Conservation (phyloP, 306 rosid species). For the Erythrophleum fordii region DNA sequence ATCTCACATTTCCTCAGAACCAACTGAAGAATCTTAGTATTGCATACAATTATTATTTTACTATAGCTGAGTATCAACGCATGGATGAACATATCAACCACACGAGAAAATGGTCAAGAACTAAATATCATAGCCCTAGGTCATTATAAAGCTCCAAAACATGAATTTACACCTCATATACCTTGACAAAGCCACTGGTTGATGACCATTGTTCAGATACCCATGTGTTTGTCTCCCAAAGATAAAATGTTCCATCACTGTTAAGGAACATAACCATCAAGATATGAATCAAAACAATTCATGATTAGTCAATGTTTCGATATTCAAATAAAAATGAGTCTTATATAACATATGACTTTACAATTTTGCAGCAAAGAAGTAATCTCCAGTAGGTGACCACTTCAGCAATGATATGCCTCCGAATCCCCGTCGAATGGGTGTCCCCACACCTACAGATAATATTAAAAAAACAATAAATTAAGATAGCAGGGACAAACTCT, state of each 20-base stretch:
- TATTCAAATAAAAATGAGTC: conserved; percentile 7
- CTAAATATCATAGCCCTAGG: conserved; percentile 5
- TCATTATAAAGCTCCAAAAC: conserved; percentile 22
- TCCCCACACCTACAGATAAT: conserved; percentile 68
- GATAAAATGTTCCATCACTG: conserved; percentile 97
- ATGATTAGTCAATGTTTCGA: conserved; percentile 23
- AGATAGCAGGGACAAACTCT: conserved; percentile 5
- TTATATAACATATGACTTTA: conserved; percentile 37
- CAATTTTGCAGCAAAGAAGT: conserved; percentile 94
- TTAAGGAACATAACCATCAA: conserved; percentile 32
- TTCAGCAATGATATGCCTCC: conserved; percentile 87
- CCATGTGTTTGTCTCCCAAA: conserved; percentile 99
- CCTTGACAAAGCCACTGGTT: conserved; percentile 88
- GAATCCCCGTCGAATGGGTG: conserved; percentile 93
- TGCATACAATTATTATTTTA: conserved; percentile 7
- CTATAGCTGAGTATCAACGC: neutral
- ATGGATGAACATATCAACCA: neutral
- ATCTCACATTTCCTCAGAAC: conserved; percentile 1
- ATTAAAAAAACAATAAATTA: conserved; percentile 23
- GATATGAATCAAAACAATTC: conserved; percentile 28
- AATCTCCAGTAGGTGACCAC: conserved; percentile 98
- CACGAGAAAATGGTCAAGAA: neutral
- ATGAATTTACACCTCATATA: conserved; percentile 39
- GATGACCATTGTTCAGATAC: conserved; percentile 94
- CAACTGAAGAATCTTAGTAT: neutral